Evolutionary conservation across 768 basidiomycete species (phyloP).

Genomic region (Tylopilus felleus): DNA sequence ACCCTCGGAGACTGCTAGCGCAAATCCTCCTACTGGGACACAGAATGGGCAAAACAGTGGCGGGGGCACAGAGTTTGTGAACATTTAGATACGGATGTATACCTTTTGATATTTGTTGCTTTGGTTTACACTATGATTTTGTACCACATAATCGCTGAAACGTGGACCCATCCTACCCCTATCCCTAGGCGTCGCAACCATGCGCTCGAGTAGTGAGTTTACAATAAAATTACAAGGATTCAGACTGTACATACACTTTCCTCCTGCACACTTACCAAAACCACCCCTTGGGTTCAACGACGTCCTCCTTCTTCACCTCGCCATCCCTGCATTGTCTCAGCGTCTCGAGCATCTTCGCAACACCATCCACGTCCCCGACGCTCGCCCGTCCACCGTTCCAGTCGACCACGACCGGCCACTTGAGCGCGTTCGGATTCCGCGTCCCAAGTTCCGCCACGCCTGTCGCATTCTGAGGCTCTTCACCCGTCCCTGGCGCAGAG

Average conservation of each 20-base stretch:
- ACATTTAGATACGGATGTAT: background rate
- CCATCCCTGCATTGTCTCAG: slow-evolving; percentile 67
- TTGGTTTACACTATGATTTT: background rate
- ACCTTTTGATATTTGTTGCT: background rate
- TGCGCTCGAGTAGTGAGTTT: background rate
- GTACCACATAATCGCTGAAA: background rate
- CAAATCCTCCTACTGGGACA: too few relatives aligned
- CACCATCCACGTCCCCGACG: slow-evolving; percentile 67
- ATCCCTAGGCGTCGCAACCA: background rate
- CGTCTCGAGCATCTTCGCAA: slow-evolving; percentile 61
- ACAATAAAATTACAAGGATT: background rate
- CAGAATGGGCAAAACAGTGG: background rate
- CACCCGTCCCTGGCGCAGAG: slow-evolving; percentile 35
- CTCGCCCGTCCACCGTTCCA: slow-evolving; percentile 65
- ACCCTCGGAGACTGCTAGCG: too few relatives aligned
- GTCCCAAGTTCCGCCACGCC: slow-evolving; percentile 49
- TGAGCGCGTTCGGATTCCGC: slow-evolving; percentile 57
- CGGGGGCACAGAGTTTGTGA: too few relatives aligned
- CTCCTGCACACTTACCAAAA: slow-evolving; percentile 35
- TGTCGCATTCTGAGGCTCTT: slow-evolving; percentile 39
- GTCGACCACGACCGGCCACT: slow-evolving; percentile 80
- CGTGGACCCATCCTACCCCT: too few relatives aligned
- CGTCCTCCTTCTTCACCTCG: slow-evolving; percentile 44
- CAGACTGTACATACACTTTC: background rate
- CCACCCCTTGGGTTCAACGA: slow-evolving; percentile 53